Evolutionary conservation across 1,139 yeast genomes (phyloP), one percentile per base, ranked within the genome.

Genomic region (Diutina scorzettiae): DNA sequence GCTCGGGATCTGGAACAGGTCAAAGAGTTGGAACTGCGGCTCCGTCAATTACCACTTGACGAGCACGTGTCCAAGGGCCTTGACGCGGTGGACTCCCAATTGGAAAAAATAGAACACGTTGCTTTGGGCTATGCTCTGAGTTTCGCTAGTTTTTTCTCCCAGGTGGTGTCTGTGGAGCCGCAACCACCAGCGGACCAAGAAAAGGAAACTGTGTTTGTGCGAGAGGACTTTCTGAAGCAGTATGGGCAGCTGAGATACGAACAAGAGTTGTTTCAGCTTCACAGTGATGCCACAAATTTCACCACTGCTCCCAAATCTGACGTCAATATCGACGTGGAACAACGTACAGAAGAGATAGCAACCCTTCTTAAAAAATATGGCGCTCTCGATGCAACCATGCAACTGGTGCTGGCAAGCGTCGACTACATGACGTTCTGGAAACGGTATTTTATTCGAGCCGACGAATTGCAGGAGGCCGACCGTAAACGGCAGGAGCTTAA

Each of bases 361-460:
- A 54, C 50, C 0, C 64, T 76, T 25, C 62, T 84, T 43, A 63
- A 51, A 30, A 57, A 63, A 45, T 73, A 78, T 49, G 70, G 76
- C 3, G 71, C 78, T 16, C 69, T 87, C 47, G 63, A 70, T 27
- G 63, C 63, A 33, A 59, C 83, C 40, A 77, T 78, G 78, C 76
- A 78, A 44, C 56, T 87, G 11, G 95, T 85, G 1, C 94, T 94
- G 0, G 73, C 69, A 2, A 58, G 71, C 48, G 62, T 85, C 14
- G 53, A 76, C 1, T 81, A 78, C 50, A 64, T 69, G 25, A 64
- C 65, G 39, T 89, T 89, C 57, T 89, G 97, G 97, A 63, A 66
- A 40, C 69, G 80, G 40, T 89, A 85, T 60, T 83, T 76, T 57
- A 66, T 62, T 46, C 68, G 73, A 55, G 75, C 75, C 44, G 59